A percentile compares a stretch with the other conserved stretches of the same genome.
phyloP scores from a whole-genome alignment of 2,329 filamentous ascomycete genomes.

The Hypoxylon sp. region DNA sequence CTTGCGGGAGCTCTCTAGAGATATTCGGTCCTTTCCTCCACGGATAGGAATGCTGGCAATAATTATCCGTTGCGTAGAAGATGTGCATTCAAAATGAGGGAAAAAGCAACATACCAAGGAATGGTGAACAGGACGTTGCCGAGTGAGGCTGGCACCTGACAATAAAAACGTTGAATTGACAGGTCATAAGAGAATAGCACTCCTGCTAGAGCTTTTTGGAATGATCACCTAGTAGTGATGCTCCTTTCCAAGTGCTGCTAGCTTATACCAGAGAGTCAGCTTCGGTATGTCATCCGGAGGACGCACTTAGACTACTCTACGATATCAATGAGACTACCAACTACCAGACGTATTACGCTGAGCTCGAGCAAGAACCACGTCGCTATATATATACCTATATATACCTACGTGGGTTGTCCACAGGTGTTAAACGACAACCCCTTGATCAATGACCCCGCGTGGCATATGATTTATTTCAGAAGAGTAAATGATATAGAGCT shows the following conservation, averaged over 20 bases:
- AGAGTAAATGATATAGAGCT: conserved; percentile 9
- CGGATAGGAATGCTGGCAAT: conserved; percentile 35
- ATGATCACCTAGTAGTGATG: conserved; percentile 43
- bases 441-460: conserved; percentile 4
- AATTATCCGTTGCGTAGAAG: conserved; percentile 16
- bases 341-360: not conserved
- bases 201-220: conserved; percentile 30
- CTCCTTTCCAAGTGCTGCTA: conserved; percentile 33
- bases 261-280: conserved; percentile 19
- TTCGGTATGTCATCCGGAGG: conserved; percentile 24
- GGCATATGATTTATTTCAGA: conserved; percentile 3
- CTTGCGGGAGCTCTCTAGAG: conserved; percentile 5
- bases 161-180: conserved; percentile 28
- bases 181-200: conserved; percentile 24
- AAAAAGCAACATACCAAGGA: conserved; percentile 37
- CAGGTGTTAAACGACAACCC: not conserved
- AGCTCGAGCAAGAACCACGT: conserved; percentile 6
- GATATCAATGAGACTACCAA: not conserved
- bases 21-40: conserved; percentile 39
- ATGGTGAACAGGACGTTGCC: conserved; percentile 9
- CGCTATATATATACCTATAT: conserved; percentile 24
- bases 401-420: not conserved
- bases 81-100: conserved; percentile 3
- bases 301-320: conserved; percentile 5
- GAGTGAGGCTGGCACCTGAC: conserved; percentile 26